Evolutionary conservation across 257 asterid genomes (phyloP), one percentile per base, ranked within the genome.

Genomic region (Coffea canephora): DNA sequence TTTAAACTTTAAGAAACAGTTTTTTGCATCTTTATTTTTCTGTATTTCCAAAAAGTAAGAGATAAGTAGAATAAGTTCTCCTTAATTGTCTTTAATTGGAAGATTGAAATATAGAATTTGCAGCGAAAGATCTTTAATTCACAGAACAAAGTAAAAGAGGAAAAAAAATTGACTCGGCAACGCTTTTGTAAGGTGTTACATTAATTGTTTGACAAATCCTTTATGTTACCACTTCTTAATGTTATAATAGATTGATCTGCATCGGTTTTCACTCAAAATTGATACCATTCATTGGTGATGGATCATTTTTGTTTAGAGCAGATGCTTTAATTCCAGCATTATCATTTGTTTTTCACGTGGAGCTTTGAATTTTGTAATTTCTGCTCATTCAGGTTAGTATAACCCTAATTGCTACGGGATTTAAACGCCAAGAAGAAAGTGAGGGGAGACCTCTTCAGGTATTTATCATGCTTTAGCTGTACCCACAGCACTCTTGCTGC

Each of bases 401-500:
- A 82, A 95, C 99, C 21, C 75, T 95, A 82, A 95, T 95, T 36
- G 98, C 99, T 79, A 95, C 99, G 66, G 99, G 99, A 69, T 95
- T 95, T 77, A 93, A 94, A 88, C 93, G 98, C 36, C 98, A 89
- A 89, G 95, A 94, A 87, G 97, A 94, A 92, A 89, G 91, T 72
- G 98, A 92, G 12, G 89, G 88, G 67, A 87, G 90, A 78, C 78
- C 91, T 23, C 80, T 83, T 79, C 97, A 91, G 98, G 98, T 93
- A 88, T 75, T 69, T 16, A 50, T 54, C 72, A 50, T 80, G 52
- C 70, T 79, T 64, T 52, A 15, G 48, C 50, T 21, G n/a, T 67
- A 73, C 73, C 49, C 39, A 48, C 8, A 25, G 4, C 59, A 64
- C 54, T 74, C 31, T n/a, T 31, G 50, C 76, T 52, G 54, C 57